A percentile compares a stretch with the other conserved stretches of the same genome.
These are phyloP conservation scores for Fusarium duplospermum DNA, from an alignment of 2,329 filamentous ascomycete species.

Conservation along the genomic window DNA sequence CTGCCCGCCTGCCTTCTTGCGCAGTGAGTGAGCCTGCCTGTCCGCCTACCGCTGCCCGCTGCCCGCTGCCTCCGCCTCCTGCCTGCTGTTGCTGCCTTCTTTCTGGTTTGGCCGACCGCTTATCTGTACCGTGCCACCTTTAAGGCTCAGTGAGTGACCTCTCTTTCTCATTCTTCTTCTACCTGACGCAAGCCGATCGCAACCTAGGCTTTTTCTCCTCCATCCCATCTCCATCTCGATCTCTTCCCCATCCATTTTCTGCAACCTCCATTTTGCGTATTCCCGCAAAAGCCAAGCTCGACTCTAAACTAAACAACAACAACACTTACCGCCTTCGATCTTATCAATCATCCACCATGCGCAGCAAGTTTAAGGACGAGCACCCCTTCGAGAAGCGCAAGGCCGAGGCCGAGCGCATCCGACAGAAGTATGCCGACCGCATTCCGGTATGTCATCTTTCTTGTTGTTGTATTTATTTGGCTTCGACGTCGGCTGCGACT, in stretches of 20 bases:
- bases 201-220: conserved; percentile 43
- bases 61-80: conserved; percentile 38
- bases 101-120: conserved; percentile 42
- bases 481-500: background rate
- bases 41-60: conserved; percentile 23
- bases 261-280: conserved; percentile 9
- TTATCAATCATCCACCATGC: conserved; percentile 71
- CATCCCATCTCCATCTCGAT: conserved; percentile 31
- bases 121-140: conserved; percentile 43
- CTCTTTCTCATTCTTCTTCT: conserved; percentile 43
- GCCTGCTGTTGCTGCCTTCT: conserved; percentile 29
- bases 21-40: conserved; percentile 9
- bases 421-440: conserved; percentile 98
- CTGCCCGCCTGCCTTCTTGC: conserved; percentile 41
- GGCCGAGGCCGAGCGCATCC: conserved; percentile 99
- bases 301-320: conserved; percentile 5
- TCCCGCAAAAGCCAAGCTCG: conserved; percentile 9
- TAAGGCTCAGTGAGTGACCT: conserved; percentile 35
- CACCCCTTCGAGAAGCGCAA: conserved; percentile 99
- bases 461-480: conserved; percentile 6
- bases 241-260: background rate
- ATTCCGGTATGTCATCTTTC: conserved; percentile 82
- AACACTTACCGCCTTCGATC: conserved; percentile 33
- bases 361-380: conserved; percentile 99
- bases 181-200: conserved; percentile 44